Evolutionary conservation across 2,329 filamentous ascomycete species (phyloP), one percentile per base, ranked within the genome.

Genomic region (Botrytis pseudocinerea): DNA sequence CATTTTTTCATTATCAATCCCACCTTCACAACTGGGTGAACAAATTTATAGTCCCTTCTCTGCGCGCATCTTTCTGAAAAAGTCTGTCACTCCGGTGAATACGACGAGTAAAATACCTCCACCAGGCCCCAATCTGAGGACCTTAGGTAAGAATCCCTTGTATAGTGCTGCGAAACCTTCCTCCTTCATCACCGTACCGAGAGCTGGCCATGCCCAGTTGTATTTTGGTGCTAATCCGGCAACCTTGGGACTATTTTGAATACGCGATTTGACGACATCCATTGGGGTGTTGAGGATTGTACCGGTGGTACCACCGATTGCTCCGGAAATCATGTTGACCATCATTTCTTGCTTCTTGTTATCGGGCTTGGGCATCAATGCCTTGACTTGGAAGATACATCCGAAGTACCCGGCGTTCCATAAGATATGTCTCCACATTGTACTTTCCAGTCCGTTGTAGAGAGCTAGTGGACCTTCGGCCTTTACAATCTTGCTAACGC

Each of bases 401-500:
- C 96, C 96, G 83, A 99, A 99, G 88, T 97, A 98, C 74, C 95
- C 95, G 22, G 93, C 90, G 84, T 98, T 98, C 95, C 95, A 98
- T 74, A 94, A 86, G 72, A 94, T 90, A 84, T 99, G 96, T 76
- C 96, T 91, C 96, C 96, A 99, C 85, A 98, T 86, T 72, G 96
- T 99, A 75, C 93, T 95, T 86, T 99, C 96, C 65, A 99, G 90
- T 73, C 96, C 96, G 83, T 98, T 97, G 88, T 98, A 99, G 82
- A 99, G 87, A 74, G 95, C 93, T 76, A 98, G 86, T 25, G 91
- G 85, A 12, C 96, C 95, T 83, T 98, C 95, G 74, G 91, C 87
- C 82, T 89, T 89, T 78, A 98, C 87, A 59, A 94, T 97, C 89
- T 96, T 95, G 78, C 85, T 83, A 42, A 96, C 89, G 75, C 91